Conservation (phyloP, 179 eudicot species). For the Amaranthus tricolor region DNA sequence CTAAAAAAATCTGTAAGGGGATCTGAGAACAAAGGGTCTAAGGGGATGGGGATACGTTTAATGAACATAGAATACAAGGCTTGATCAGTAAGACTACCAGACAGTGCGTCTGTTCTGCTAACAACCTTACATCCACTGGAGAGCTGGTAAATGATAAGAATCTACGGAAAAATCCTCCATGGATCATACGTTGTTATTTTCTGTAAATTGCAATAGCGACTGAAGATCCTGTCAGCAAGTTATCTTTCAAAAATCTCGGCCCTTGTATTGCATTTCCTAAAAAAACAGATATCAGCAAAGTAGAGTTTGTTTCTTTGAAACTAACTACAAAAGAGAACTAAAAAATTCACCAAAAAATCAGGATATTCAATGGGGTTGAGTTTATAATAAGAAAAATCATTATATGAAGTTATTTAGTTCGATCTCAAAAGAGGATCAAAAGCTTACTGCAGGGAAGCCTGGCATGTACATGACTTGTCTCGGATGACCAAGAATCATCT, state of each 20-base stretch:
- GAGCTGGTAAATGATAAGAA: constrained; percentile 15
- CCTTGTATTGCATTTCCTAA: constrained; percentile 79
- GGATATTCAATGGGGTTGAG: background rate
- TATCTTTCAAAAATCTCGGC: constrained; percentile 49
- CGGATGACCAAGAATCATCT: constrained; percentile 87
- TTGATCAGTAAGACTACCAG: constrained; percentile 18
- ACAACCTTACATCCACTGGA: constrained; percentile 14
- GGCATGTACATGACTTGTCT: constrained; percentile 91
- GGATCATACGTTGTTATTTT: constrained; percentile 19
- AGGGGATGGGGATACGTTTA: background rate
- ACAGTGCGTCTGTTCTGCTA: constrained; percentile 10
- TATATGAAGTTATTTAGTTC: background rate
- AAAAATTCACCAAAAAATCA: background rate
- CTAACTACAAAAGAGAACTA: background rate
- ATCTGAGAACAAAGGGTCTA: constrained; percentile 24
- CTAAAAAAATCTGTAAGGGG: constrained; percentile 22
- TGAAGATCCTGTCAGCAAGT: constrained; percentile 13
- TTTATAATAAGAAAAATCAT: background rate
- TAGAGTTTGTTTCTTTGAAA: background rate
- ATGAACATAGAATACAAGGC: constrained; percentile 27
- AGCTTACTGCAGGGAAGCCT: constrained; percentile 71
- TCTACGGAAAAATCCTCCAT: constrained; percentile 18
- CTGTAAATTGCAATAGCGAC: constrained; percentile 18
- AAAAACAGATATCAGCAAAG: constrained; percentile 5
- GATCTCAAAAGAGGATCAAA: background rate